phyloP scores from a whole-genome alignment of 1,284 basidiomycete species.

The Xerocomus nothofagi region DNA sequence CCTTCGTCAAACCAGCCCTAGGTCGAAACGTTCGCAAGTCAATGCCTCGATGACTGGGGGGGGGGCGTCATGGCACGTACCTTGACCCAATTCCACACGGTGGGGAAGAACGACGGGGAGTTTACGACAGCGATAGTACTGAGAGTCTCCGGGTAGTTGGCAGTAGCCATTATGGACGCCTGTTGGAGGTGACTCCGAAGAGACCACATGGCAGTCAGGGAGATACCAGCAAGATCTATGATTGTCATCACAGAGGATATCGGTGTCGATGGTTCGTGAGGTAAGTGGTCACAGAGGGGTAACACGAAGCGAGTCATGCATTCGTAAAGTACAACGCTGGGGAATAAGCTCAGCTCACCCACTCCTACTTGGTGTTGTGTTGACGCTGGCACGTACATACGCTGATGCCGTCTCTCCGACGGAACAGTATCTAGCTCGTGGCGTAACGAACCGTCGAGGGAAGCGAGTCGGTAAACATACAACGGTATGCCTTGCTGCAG shows the following conservation, averaged over 20 bases:
- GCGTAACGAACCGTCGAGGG: conserved; percentile 51
- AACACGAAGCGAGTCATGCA: conserved; percentile 63
- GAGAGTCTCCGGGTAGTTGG: conserved; percentile 78
- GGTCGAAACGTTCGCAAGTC: background rate
- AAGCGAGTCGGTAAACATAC: conserved; percentile 69
- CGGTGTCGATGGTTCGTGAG: conserved; percentile 54
- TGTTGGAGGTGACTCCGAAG: conserved; percentile 71
- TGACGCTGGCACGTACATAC: conserved; percentile 56
- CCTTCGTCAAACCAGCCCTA: conserved; percentile 76
- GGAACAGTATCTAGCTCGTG: conserved; percentile 59
- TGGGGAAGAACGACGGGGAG: conserved; percentile 74
- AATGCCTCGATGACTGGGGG: background rate
- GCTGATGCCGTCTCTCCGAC: conserved; percentile 57
- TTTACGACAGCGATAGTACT: conserved; percentile 67
- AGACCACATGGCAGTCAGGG: conserved; percentile 64
- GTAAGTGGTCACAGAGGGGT: conserved; percentile 64
- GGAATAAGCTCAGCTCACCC: conserved; percentile 1
- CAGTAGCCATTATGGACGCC: conserved; percentile 69
- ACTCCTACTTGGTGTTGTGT: no score
- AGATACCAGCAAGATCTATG: conserved; percentile 66
- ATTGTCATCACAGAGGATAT: conserved; percentile 69
- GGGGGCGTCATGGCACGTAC: conserved; percentile 33
- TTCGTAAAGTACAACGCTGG: conserved; percentile 61
- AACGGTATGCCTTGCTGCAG: conserved; percentile 64
- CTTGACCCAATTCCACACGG: conserved; percentile 79